These are phyloP conservation scores for Dendrobium huoshanense DNA, from an alignment of 106 monocot genomes.

Conservation along the genomic window DNA sequence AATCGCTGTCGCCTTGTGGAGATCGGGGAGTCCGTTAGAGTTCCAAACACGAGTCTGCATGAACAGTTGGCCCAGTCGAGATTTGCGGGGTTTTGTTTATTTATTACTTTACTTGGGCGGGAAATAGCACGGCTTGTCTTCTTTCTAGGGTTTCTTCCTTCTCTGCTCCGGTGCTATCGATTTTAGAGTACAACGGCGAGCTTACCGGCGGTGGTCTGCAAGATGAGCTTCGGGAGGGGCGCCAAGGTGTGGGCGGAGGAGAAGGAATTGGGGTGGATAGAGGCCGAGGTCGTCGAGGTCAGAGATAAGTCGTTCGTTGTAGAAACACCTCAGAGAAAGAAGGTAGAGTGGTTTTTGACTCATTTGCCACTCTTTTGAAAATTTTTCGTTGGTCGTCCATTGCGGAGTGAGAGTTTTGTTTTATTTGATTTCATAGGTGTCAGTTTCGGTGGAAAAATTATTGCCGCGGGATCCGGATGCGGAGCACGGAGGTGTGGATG, in stretches of 20 bases:
- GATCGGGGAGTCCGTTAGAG: background rate
- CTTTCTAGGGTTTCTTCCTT: constrained; percentile 16
- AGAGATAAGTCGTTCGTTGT: constrained; percentile 39
- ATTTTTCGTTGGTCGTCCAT: background rate
- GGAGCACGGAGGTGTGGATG: constrained; percentile 61
- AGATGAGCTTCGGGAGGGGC: constrained; percentile 76
- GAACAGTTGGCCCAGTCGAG: no score
- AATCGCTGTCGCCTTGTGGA: background rate
- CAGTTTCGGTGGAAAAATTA: constrained; percentile 30
- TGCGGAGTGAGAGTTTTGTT: background rate
- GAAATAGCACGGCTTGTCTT: constrained; percentile 8
- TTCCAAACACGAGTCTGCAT: no score
- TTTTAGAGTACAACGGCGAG: constrained; percentile 6
- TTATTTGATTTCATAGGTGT: constrained; percentile 21
- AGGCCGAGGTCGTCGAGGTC: constrained; percentile 60
- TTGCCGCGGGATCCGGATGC: constrained; percentile 59
- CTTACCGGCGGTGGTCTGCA: background rate
- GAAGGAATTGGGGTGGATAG: constrained; percentile 63
- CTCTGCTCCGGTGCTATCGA: background rate
- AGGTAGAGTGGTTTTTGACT: constrained; percentile 32
- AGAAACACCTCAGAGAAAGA: constrained; percentile 35
- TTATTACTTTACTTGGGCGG: constrained; percentile 1
- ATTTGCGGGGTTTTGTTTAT: no score
- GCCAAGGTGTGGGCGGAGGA: constrained; percentile 79
- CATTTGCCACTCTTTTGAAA: background rate